Evolutionary conservation across 108 stramenopile genomes (phyloP), one percentile per base, ranked within the genome.

Genomic region (Aurantiochytrium sp.): DNA sequence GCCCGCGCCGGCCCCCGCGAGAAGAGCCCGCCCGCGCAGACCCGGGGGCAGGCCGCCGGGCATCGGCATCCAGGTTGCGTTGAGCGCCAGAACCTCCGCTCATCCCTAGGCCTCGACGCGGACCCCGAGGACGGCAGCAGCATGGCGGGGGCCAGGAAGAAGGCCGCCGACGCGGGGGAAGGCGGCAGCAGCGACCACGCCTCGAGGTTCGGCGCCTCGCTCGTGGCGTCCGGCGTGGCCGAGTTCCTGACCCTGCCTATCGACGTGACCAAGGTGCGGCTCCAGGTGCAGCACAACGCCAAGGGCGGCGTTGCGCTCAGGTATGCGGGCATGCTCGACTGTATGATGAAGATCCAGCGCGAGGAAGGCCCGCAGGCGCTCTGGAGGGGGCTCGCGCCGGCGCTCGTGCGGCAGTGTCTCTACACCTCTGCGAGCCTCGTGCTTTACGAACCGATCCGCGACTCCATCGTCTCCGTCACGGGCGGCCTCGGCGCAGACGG

Each of bases 401-500:
- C 87, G 22, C 87, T 87, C 24, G 12, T 69, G 3, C 45, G 87
- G 15, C 87, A 87, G 68, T 69, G 68, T 52, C 53, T 27, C n/a
- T 87, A 87, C 87, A 87, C 69, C 17, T 59, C 55, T 30, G 24
- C 55, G 10, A 54, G 50, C 0, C 87, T 87, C 69, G 87, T 87
- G 22, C 45, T 87, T 21, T 87, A 87, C 53, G 87, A 87, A 39
- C 87, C 87, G 30, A 69, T 87, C 1, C 87, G 87, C 21, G 48
- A 87, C 73, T 19, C 39, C 37, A 54, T 87, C 68, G 87, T 45
- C 32, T 24, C 34, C 31, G 52, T 55, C 69, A 69, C 73, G 1
- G 73, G 73, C n/a, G 73, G 73, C 6, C 42, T 81, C 12, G 73
- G 73, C 31, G 50, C 27, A 19, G 41, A 48, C 21, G 73, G 50